These are phyloP conservation scores for Deuterostichococcus epilithicus DNA, from an alignment of 139 green algal species.

Conservation along the genomic window DNA sequence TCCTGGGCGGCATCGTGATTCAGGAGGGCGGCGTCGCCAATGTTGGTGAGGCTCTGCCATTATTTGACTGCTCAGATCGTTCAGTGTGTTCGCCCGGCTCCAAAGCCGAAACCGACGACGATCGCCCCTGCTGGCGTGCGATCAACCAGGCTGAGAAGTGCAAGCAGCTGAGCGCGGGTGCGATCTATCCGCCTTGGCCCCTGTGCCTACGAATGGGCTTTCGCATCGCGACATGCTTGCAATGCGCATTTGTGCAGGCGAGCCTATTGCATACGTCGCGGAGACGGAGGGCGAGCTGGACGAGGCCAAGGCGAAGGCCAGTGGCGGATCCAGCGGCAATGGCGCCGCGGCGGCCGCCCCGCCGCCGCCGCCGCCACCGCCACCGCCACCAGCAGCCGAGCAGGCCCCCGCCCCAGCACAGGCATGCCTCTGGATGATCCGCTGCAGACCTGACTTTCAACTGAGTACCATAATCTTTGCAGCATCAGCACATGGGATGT, in stretches of 20 bases:
- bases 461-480: too few relatives aligned
- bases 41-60: constrained; percentile 82
- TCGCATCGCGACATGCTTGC: too few relatives aligned
- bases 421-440: neutral
- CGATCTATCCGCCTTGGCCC: too few relatives aligned
- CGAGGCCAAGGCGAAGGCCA: constrained; percentile 87
- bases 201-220: too few relatives aligned
- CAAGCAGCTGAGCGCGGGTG: too few relatives aligned
- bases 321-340: constrained; percentile 20
- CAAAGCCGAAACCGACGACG: too few relatives aligned
- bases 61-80: too few relatives aligned
- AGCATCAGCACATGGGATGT: too few relatives aligned
- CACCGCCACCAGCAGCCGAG: constrained; percentile 1
- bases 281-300: constrained; percentile 92
- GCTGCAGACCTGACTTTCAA: neutral
- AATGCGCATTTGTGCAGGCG: too few relatives aligned
- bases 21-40: constrained; percentile 79
- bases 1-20: constrained; percentile 81
- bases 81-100: too few relatives aligned
- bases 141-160: too few relatives aligned
- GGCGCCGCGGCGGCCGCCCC: constrained; percentile 33
- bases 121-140: too few relatives aligned
- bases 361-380: constrained; percentile 21
- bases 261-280: constrained; percentile 90
- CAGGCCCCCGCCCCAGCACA: constrained; percentile 19